A percentile compares a stretch with the other conserved stretches of the same genome.
These are phyloP conservation scores for Pythium oligandrum DNA, from an alignment of 352 stramenopile genomes.

Conservation along the genomic window DNA sequence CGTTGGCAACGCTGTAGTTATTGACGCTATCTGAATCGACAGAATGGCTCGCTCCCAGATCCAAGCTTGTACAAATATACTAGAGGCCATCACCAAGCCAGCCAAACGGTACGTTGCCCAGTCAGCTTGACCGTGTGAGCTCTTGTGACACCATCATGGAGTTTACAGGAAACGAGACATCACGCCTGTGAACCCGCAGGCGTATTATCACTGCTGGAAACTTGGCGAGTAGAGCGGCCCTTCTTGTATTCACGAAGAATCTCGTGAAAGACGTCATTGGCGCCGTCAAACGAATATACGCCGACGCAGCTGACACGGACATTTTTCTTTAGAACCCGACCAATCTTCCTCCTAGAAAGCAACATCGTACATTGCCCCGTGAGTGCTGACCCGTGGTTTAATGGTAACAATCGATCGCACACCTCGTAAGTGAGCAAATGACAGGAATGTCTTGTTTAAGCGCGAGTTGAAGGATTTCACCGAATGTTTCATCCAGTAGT, in stretches of 20 bases:
- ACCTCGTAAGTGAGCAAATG: slow-evolving; percentile 44
- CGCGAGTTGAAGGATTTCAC: slow-evolving; percentile 79
- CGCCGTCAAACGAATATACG: slow-evolving; percentile 94
- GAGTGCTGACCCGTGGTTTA: no score
- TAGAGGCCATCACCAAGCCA: slow-evolving; percentile 19
- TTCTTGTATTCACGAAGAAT: slow-evolving; percentile 20
- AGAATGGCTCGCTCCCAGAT: slow-evolving; percentile 29
- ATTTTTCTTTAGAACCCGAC: slow-evolving; percentile 89
- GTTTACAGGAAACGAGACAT: background rate
- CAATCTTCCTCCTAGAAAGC: slow-evolving; percentile 84
- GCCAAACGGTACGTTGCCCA: slow-evolving; percentile 19
- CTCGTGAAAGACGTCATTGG: slow-evolving; percentile 79
- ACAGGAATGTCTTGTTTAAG: slow-evolving; percentile 36
- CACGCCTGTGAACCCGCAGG: background rate
- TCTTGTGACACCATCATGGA: slow-evolving; percentile 2
- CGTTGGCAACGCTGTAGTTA: no score
- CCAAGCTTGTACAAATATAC: slow-evolving; percentile 34
- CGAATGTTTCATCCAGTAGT: slow-evolving; percentile 75
- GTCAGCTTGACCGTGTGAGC: slow-evolving; percentile 1
- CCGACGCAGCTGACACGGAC: slow-evolving; percentile 94
- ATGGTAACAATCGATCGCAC: background rate
- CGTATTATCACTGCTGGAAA: slow-evolving; percentile 44
- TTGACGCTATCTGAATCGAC: background rate
- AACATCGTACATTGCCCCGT: no score
- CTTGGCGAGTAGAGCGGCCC: slow-evolving; percentile 9